Base-by-base conservation (phyloP, 1,139 yeast genomes). In the Diutina catenulata region DNA sequence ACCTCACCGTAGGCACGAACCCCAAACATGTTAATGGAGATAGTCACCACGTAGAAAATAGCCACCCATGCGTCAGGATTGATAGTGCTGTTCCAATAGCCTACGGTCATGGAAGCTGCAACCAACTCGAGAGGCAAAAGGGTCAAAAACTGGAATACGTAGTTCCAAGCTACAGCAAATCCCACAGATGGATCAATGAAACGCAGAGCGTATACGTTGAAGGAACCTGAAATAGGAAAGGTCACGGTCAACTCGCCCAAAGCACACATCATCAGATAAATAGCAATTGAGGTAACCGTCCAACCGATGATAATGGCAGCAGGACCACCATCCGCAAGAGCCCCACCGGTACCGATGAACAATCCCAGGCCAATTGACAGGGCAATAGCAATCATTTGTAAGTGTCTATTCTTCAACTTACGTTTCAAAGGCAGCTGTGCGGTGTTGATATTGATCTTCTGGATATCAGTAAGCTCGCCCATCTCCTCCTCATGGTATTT, bases 1-100 rank as follows among this genome's bases (percentile, higher is more conserved):
- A 80, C 82, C 52, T 80, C 87, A 22, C 87, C 91, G 47, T 74
- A 78, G 14, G 84, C 84, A 45, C 68, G 70, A 15, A 78, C 87
- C 41, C 88, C 88, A 49, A 79, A 74, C 45, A 80, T 48, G 52
- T 79, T 80, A 41, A 80, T 74, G 5, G 50, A 45, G 13, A 78
- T 57, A 36, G 80, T 74, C 0, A 72, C 56, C 0, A 74, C 52
- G 55, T 75, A 82, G 51, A 82, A 82, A 13, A 80, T 62, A 0
- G 78, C 70, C 51, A 80, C 80, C 14, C 74, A 66, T 0, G 79
- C 80, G 33, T 78, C 91, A 1, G 83, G 70, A 48, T 77, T 76
- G 32, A 75, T 70, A 13, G 52, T 56, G 28, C 64, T 54, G 38
- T 74, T 69, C 86, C 87, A 80, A 51, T 61, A 81, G 31, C 47